Conservation (phyloP, 1,139 yeast species). For the Pichia sp. region DNA sequence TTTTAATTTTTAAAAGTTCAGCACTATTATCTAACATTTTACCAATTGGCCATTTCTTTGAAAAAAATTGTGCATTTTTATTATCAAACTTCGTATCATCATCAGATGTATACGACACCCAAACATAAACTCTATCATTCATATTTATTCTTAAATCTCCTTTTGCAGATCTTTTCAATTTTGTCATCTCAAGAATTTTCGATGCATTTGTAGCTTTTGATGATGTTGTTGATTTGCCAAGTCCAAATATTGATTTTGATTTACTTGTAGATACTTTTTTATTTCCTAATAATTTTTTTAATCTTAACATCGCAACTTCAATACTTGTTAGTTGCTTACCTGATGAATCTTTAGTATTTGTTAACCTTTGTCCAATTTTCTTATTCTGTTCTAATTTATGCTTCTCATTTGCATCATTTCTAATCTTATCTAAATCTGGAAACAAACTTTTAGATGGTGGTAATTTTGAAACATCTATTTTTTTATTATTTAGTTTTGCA, state of each 20-base stretch:
- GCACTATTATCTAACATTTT: slow-evolving; percentile 68
- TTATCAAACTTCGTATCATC: slow-evolving; percentile 27
- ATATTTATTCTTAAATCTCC: slow-evolving; percentile 60
- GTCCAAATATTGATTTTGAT: slow-evolving; percentile 16
- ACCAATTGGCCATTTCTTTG: slow-evolving; percentile 68
- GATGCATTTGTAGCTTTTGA: not conserved
- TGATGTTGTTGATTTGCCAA: not conserved
- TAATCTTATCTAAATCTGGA: slow-evolving; percentile 50
- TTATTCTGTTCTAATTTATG: slow-evolving; percentile 8
- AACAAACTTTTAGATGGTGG: slow-evolving; percentile 39
- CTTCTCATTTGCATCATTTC: slow-evolving; percentile 29
- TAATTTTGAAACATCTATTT: slow-evolving; percentile 11
- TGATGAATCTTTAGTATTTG: slow-evolving; percentile 13
- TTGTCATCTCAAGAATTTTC: slow-evolving; percentile 33
- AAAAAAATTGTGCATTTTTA: slow-evolving; percentile 18
- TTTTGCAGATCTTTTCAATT: slow-evolving; percentile 48
- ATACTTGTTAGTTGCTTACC: slow-evolving; percentile 7
- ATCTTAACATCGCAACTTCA: slow-evolving; percentile 17
- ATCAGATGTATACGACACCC: slow-evolving; percentile 43
- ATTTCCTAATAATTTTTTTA: slow-evolving; percentile 13
- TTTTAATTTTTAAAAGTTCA: slow-evolving; percentile 45
- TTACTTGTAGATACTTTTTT: not conserved
- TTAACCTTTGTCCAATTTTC: slow-evolving; percentile 14
- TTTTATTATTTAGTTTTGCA: not conserved
- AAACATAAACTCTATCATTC: slow-evolving; percentile 56